Evolutionary conservation across 225 moss, liverwort and hornwort genomes (phyloP).

Genomic region (Climacium dendroides): DNA sequence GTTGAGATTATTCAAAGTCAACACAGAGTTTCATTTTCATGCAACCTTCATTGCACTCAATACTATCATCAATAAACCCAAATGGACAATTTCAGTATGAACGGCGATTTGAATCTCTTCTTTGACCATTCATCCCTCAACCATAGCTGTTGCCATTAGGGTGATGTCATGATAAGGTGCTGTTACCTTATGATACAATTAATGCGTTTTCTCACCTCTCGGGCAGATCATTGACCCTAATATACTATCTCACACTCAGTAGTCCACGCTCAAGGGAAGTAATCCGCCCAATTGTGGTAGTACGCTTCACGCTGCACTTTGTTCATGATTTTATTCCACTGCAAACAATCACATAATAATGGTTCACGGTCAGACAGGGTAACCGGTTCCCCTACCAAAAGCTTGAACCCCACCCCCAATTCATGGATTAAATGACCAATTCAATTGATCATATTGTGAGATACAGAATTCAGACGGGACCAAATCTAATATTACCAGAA

Average conservation of each 20-base stretch:
- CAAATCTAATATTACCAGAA: not conserved
- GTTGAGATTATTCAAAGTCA: not conserved
- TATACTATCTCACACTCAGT: not conserved
- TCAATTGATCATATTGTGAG: not conserved
- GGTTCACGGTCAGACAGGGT: not conserved
- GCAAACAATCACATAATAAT: not conserved
- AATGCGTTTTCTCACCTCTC: not conserved
- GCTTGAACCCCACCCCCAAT: not conserved
- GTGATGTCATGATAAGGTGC: not conserved
- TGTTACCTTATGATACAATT: not conserved
- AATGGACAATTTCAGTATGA: not conserved
- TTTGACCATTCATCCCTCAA: not conserved
- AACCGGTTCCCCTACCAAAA: not conserved
- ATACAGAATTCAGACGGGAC: not conserved
- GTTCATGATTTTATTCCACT: slow-evolving; percentile 94
- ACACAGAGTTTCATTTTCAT: not conserved
- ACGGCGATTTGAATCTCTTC: not conserved
- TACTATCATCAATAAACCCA: not conserved
- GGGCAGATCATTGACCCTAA: not conserved
- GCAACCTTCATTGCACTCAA: not conserved
- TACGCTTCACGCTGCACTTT: slow-evolving; percentile 80
- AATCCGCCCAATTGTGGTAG: slow-evolving; percentile 95
- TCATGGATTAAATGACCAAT: not conserved
- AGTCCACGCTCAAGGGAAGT: slow-evolving; percentile 58
- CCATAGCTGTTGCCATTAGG: not conserved